Base-by-base conservation (phyloP, 139 green algal species). In the Trebouxia sp. region DNA sequence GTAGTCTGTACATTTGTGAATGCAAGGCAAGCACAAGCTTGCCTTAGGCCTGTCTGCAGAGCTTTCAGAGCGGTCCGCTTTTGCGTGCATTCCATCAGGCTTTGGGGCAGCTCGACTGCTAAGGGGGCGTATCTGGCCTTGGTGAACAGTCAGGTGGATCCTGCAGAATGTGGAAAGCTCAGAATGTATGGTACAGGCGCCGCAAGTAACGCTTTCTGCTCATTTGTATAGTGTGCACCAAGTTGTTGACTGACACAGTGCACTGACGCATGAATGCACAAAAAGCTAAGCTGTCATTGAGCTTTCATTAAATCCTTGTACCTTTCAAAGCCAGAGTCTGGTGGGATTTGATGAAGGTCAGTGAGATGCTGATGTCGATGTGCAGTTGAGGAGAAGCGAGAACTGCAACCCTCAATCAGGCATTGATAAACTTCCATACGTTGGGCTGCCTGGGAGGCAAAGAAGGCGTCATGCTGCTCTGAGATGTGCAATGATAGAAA, bases 401-500 rank as follows among this genome's bases (percentile, higher is more conserved):
- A 50, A 10, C n/a, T 28, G 58, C 86, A 92, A 35, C 80, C 75
- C 80, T 91, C 88, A 50, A 91, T 82, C 66, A 92, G 65, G 67
- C 88, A 91, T 12, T 53, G 30, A 39, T 82, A 91, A 11, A 91
- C 82, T 58, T 78, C 78, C 6, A 87, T 58, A 37, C 81, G 55
- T 7, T 83, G 85, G 3, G 84, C 79, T 4, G 77, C 88, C 47
- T 91, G 88, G 1, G 86, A 87, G n/a, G 82, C 80, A 79, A 91
- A 90, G 70, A 89, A 91, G 35, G 50, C 79, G 38, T 91, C 88
- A 75, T 91, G 88, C 26, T 82, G 39, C 76, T 91, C 86, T 0
- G 48, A 30, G 6, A 91, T 22, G 28, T 91, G 88, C 5, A 89
- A 26, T 38, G 83, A 65, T 20, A 89, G 76, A 35, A 91, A 72